These are phyloP conservation scores for Nitzschia inconspicua DNA, from an alignment of 108 stramenopile genomes.

Conservation along the genomic window DNA sequence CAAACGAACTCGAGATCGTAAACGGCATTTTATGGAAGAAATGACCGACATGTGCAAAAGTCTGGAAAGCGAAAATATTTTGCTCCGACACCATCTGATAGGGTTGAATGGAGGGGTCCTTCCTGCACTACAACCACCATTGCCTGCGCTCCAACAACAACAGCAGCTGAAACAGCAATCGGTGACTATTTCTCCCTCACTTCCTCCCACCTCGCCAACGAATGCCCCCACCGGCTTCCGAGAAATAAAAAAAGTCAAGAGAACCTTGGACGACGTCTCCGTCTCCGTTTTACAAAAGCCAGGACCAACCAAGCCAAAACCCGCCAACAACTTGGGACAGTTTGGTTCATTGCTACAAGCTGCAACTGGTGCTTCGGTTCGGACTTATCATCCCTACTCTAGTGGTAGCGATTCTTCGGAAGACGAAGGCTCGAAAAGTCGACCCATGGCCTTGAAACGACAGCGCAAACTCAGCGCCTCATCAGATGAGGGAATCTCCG, in stretches of 20 bases:
- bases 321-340: not conserved
- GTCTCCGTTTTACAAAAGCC: conserved; percentile 1
- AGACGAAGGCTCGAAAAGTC: too few relatives aligned
- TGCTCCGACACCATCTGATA: conserved; percentile 48
- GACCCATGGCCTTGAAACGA: too few relatives aligned
- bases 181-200: conserved; percentile 6
- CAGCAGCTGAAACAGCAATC: not conserved
- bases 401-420: not conserved
- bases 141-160: not conserved
- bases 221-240: not conserved
- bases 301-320: not conserved
- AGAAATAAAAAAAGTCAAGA: too few relatives aligned
- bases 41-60: conserved; percentile 78
- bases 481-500: too few relatives aligned
- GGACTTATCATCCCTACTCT: too few relatives aligned
- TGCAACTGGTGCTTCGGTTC: too few relatives aligned
- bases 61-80: conserved; percentile 68
- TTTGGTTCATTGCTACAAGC: too few relatives aligned
- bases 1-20: conserved; percentile 81
- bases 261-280: too few relatives aligned
- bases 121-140: too few relatives aligned
- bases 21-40: conserved; percentile 81
- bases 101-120: conserved; percentile 42
- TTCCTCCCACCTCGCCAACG: conserved; percentile 4
- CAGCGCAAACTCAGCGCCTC: too few relatives aligned